phyloP scores from a whole-genome alignment of 768 basidiomycete species.

The Udeniomyces megalosporus region DNA sequence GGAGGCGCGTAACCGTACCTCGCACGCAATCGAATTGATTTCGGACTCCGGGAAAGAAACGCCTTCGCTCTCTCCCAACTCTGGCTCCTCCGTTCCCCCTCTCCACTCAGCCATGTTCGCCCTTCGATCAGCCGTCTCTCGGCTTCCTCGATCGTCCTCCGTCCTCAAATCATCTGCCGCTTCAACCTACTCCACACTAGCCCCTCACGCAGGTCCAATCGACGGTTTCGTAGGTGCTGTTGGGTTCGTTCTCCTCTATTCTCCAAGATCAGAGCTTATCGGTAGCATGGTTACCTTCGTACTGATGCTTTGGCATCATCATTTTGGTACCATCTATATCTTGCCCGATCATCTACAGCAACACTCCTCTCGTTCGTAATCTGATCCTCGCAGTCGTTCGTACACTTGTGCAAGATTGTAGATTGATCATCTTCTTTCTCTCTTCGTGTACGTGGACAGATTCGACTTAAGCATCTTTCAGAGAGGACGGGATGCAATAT shows the following conservation, averaged over 20 bases:
- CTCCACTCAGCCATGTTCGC: neutral
- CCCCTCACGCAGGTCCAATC: slow-evolving; percentile 9
- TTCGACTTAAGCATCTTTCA: slow-evolving; percentile 37
- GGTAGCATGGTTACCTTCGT: too few species aligned
- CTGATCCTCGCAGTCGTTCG: neutral
- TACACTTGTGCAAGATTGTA: neutral
- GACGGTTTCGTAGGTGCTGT: slow-evolving; percentile 7
- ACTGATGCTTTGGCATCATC: neutral
- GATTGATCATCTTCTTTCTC: slow-evolving; percentile 6
- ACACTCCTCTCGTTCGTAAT: slow-evolving; percentile 8
- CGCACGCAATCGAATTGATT: too few species aligned
- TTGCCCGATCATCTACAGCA: neutral
- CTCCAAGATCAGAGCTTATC: too few species aligned
- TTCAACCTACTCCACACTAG: slow-evolving; percentile 10
- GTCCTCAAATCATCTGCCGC: neutral
- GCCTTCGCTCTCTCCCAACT: too few species aligned
- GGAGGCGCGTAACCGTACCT: too few species aligned
- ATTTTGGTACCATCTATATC: neutral
- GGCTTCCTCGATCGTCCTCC: neutral
- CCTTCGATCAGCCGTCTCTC: neutral
- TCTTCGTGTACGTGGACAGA: neutral
- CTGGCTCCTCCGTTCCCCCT: too few species aligned
- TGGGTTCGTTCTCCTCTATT: neutral
- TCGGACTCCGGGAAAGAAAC: too few species aligned
- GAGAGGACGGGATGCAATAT: slow-evolving; percentile 68